Evolutionary conservation across 1,284 basidiomycete genomes (phyloP), one percentile per base, ranked within the genome.

Genomic region (Cerrena zonata): DNA sequence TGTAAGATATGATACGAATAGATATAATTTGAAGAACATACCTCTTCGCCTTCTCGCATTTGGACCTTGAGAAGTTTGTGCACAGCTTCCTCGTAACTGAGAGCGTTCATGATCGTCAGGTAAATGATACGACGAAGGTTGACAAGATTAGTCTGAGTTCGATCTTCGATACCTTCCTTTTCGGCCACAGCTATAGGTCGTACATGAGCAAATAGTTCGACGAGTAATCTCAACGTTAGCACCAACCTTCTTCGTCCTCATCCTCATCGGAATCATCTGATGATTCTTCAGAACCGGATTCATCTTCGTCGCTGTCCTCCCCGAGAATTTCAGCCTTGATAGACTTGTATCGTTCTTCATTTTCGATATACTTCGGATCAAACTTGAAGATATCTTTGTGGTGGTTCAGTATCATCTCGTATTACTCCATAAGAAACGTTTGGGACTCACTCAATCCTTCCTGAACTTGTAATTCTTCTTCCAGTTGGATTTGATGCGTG

Each of bases 31-130:
- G 42, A 7, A 5, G 11, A 7, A 65, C 75, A 49, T 63, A 93
- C 91, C 82, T 98, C 95, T 66, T 95, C 84, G 0, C 94, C 94
- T 64, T 94, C 92, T 46, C 83, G 77, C 18, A 99, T 76, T 57
- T 95, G 88, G 24, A 99, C 84, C 70, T 96, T 97, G 61, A 98
- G 80, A 26, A 99, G 73, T 69, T 99, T 99, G 73, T 99, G 95
- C 0, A 97, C 94, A 0, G 94, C 94, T 83, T 99, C 95, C 69
- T 99, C 95, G 65, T 95, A 98, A 71, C 92, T 94, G 54, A 96
- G 80, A 51, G 91, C 91, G 64, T 94, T 95, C 95, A 99, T 99
- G 74, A 99, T 96, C 0, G 94, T 97, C 55, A 99, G 74, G 66
- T 99, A 99, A 67, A 99, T 98, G 18, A 84, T 84, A 61, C 94